Evolutionary conservation across 441 rosid species (phyloP), one percentile per base, ranked within the genome.

Genomic region (Geranium incanum): DNA sequence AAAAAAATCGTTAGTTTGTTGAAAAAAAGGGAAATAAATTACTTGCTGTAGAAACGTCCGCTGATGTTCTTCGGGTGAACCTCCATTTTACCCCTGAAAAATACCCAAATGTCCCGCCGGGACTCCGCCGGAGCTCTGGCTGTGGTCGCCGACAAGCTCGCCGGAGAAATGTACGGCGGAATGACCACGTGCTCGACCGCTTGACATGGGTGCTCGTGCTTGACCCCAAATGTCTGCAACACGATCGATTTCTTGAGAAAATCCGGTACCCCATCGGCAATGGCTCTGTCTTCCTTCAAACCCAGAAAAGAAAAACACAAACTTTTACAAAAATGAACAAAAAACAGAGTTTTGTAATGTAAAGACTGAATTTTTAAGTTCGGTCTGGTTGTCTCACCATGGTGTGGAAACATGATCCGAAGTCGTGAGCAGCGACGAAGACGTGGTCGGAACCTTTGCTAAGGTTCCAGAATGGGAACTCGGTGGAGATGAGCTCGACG

Each of bases 11-110:
- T n/a, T 3, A 45, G 1, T 9, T 0, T 11, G 0, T 0, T 9
- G 55, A 4, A 12, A 6, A 45, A 11, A 1, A 0, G 12, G 52
- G n/a, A 9, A 3, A 3, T 12, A 0, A 38, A 74, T 80, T 84
- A 90, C 98, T 83, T 94, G 97, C 99, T 87, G 78, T 94, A 94
- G 71, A 74, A 94, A 65, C 91, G 86, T 1, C 99, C 99, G 38
- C 97, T 92, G 36, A 92, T 68, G 78, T 94, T 94, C 71, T 90
- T 94, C 16, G 97, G 99, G 75, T 90, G 86, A 59, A 94, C 82
- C 72, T 94, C 98, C 98, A 94, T 94, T 69, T 94, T 94, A 5
- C 98, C 98, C n/a, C 98, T 81, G 75, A 94, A 94, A 73, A 88
- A 94, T 0, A 76, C 97, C 85, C 81, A 83, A 62, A 94, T 88